phyloP scores from a whole-genome alignment of 1,284 basidiomycete genomes.

The Fomitopsis palustris region DNA sequence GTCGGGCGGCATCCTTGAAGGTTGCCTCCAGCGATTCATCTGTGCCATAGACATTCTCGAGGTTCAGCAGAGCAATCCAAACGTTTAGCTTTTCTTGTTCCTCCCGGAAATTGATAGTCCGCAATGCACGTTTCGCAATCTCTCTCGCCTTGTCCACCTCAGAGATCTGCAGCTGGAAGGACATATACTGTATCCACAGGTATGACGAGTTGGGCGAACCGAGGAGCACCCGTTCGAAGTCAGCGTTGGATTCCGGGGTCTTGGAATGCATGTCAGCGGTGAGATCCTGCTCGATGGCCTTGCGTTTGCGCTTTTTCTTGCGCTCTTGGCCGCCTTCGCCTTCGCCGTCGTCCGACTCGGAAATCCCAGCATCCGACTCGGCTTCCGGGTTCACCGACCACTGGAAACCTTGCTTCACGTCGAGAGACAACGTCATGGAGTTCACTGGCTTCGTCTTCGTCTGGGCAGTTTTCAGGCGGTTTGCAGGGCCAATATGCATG shows the following conservation, averaged over 20 bases:
- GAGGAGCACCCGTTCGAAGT: constrained; percentile 92
- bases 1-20: constrained; percentile 88
- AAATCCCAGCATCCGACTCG: constrained; percentile 29
- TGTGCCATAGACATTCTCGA: constrained; percentile 94
- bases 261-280: constrained; percentile 84
- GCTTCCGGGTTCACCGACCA: constrained; percentile 52
- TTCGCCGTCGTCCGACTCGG: constrained; percentile 46
- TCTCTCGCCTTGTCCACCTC: constrained; percentile 94
- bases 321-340: constrained; percentile 39
- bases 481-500: constrained; percentile 19
- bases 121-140: constrained; percentile 81
- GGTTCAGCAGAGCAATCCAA: constrained; percentile 95
- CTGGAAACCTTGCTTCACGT: constrained; percentile 61
- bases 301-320: constrained; percentile 65
- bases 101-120: constrained; percentile 92
- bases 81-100: constrained; percentile 97
- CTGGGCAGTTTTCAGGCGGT: constrained; percentile 9
- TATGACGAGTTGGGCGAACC: constrained; percentile 98
- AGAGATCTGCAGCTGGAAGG: constrained; percentile 93
- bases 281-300: constrained; percentile 75
- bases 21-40: constrained; percentile 73
- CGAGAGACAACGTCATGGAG: constrained; percentile 32
- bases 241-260: constrained; percentile 86
- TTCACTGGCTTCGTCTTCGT: not conserved
- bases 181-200: constrained; percentile 99